Evolutionary conservation across 2,329 filamentous ascomycete species (phyloP).

Genomic region (Claviceps paspali): DNA sequence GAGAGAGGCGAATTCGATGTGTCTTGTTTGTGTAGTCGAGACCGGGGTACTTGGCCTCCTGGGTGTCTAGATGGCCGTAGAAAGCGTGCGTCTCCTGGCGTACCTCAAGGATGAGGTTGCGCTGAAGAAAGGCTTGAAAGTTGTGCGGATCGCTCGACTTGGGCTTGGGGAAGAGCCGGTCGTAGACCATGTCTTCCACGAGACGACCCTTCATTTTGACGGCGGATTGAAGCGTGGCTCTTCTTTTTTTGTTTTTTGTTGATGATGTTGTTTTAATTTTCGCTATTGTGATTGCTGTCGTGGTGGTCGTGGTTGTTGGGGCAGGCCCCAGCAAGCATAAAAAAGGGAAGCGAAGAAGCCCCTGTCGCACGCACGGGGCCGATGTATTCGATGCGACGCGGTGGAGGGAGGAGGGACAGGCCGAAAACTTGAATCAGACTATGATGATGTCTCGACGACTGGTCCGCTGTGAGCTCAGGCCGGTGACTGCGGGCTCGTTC

Average conservation of each 20-base stretch:
- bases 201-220: conserved; percentile 54
- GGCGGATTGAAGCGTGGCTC: background rate
- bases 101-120: conserved; percentile 60
- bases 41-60: conserved; percentile 68
- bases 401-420: too few relatives aligned
- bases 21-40: conserved; percentile 61
- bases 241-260: background rate
- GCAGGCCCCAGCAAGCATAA: too few relatives aligned
- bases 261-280: background rate
- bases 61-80: conserved; percentile 64
- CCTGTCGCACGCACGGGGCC: too few relatives aligned
- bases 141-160: conserved; percentile 53
- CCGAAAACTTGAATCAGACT: too few relatives aligned
- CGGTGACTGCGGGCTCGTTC: too few relatives aligned
- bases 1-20: conserved; percentile 62
- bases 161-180: conserved; percentile 55
- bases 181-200: conserved; percentile 59
- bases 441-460: too few relatives aligned
- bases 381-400: too few relatives aligned
- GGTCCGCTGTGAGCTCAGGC: too few relatives aligned
- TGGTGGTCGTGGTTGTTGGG: too few relatives aligned
- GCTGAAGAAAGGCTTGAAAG: conserved; percentile 55
- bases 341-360: too few relatives aligned
- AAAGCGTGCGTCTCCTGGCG: conserved; percentile 65
- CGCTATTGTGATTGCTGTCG: too few relatives aligned